phyloP scores from a whole-genome alignment of 1,284 basidiomycete genomes.

The Mycena citricolor region DNA sequence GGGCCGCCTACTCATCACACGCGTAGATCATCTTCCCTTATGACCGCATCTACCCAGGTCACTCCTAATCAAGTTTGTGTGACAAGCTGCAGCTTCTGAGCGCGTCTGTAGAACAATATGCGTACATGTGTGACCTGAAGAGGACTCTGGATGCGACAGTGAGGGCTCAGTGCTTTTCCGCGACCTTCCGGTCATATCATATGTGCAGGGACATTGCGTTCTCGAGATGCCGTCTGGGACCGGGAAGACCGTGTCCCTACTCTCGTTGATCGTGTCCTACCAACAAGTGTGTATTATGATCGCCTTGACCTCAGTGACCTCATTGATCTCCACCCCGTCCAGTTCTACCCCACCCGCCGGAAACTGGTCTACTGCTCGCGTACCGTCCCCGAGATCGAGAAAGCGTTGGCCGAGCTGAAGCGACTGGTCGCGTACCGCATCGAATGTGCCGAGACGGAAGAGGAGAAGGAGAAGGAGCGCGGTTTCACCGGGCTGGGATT shows the following conservation, averaged over 20 bases:
- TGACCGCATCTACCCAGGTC: constrained; percentile 86
- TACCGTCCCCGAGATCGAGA: constrained; percentile 99
- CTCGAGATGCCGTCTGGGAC: constrained; percentile 99
- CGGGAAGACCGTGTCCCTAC: constrained; percentile 96
- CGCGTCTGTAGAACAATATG: constrained; percentile 81
- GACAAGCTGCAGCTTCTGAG: constrained; percentile 12
- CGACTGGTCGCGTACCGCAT: constrained; percentile 90
- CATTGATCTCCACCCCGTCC: constrained; percentile 5
- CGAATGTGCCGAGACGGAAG: constrained; percentile 66
- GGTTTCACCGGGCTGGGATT: constrained; percentile 89
- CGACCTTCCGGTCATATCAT: constrained; percentile 6
- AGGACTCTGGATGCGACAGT: constrained; percentile 91
- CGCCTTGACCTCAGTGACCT: not conserved
- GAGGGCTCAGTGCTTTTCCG: constrained; percentile 17
- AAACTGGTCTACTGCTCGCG: constrained; percentile 99
- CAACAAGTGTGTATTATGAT: constrained; percentile 67
- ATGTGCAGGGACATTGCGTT: constrained; percentile 89
- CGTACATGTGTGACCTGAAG: constrained; percentile 99
- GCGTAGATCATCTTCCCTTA: constrained; percentile 87
- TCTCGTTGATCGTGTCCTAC: constrained; percentile 97
- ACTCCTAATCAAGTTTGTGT: constrained; percentile 11
- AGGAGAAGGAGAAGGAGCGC: constrained; percentile 77
- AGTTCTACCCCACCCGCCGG: constrained; percentile 87
- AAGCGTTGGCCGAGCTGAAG: constrained; percentile 95
- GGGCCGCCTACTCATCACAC: constrained; percentile 16